phyloP scores from a whole-genome alignment of 108 stramenopile genomes.

The Pseudonitzschia multiseries region DNA sequence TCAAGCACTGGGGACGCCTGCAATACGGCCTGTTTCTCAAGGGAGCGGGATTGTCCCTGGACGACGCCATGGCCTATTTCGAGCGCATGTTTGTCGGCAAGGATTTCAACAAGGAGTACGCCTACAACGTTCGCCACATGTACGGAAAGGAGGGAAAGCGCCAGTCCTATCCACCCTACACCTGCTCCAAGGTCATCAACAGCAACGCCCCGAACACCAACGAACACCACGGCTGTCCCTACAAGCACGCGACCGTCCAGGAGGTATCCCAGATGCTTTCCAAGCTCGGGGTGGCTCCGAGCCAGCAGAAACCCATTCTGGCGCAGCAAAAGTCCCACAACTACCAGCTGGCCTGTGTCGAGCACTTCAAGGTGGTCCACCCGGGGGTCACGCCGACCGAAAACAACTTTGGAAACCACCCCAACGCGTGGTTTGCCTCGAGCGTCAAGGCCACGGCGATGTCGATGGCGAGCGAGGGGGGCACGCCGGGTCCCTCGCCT shows the following conservation, averaged over 20 bases:
- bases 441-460: slow-evolving; percentile 39
- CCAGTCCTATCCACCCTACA: slow-evolving; percentile 86
- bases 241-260: slow-evolving; percentile 83
- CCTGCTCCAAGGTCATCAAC: slow-evolving; percentile 92
- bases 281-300: slow-evolving; percentile 53
- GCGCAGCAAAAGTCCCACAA: slow-evolving; percentile 71
- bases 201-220: slow-evolving; percentile 75
- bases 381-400: slow-evolving; percentile 44
- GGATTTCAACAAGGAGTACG: slow-evolving; percentile 92
- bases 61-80: slow-evolving; percentile 91
- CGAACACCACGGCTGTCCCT: slow-evolving; percentile 98
- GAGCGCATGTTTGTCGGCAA: slow-evolving; percentile 90
- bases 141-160: slow-evolving; percentile 99
- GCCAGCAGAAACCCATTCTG: slow-evolving; percentile 76
- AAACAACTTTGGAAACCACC: slow-evolving; percentile 95
- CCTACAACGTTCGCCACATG: slow-evolving; percentile 95
- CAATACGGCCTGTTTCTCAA: slow-evolving; percentile 98
- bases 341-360: slow-evolving; percentile 91
- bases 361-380: slow-evolving; percentile 90
- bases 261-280: slow-evolving; percentile 62
- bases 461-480: background rate
- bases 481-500: background rate
- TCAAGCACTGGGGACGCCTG: slow-evolving; percentile 93
- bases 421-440: slow-evolving; percentile 95
- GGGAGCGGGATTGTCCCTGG: slow-evolving; percentile 91